phyloP scores from a whole-genome alignment of 2,329 filamentous ascomycete genomes.

The Fusarium longipes region DNA sequence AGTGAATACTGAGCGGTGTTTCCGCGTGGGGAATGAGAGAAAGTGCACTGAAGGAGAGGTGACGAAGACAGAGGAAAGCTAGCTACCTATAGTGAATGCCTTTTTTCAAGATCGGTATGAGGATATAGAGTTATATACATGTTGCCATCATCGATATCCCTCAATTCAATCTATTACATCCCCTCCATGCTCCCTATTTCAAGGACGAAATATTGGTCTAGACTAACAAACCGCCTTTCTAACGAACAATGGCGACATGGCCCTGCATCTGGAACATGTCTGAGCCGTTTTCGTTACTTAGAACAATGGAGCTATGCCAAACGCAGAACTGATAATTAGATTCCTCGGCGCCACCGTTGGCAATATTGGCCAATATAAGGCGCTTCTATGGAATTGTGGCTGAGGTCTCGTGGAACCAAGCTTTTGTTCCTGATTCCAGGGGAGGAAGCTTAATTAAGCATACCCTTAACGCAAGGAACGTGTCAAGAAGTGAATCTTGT shows the following conservation, averaged over 20 bases:
- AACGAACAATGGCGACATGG: conserved; percentile 15
- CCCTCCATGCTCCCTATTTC: not conserved
- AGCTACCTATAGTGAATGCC: not conserved
- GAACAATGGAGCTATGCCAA: not conserved
- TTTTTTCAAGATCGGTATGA: not conserved
- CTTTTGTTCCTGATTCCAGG: conserved; percentile 32
- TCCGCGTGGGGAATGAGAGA: not conserved
- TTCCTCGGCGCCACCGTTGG: conserved; percentile 13
- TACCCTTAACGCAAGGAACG: conserved; percentile 14
- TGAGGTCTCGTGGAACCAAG: conserved; percentile 5
- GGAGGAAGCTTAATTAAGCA: not conserved
- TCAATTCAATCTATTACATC: too few species aligned
- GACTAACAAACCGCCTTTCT: conserved; percentile 10
- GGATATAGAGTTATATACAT: conserved; percentile 2
- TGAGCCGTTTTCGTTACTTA: conserved; percentile 5
- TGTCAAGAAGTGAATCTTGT: not conserved
- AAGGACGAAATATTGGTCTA: conserved; percentile 17
- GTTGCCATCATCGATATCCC: not conserved
- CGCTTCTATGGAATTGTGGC: conserved; percentile 31
- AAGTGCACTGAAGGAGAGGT: conserved; percentile 10
- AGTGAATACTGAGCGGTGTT: conserved; percentile 15
- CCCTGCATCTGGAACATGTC: conserved; percentile 16
- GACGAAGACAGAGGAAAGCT: not conserved
- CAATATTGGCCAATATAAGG: conserved; percentile 2
- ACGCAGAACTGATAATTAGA: conserved; percentile 2